Evolutionary conservation across 192 early-diverging fungal genomes (phyloP), one percentile per base, ranked within the genome.

Genomic region (Coemansia sp.): DNA sequence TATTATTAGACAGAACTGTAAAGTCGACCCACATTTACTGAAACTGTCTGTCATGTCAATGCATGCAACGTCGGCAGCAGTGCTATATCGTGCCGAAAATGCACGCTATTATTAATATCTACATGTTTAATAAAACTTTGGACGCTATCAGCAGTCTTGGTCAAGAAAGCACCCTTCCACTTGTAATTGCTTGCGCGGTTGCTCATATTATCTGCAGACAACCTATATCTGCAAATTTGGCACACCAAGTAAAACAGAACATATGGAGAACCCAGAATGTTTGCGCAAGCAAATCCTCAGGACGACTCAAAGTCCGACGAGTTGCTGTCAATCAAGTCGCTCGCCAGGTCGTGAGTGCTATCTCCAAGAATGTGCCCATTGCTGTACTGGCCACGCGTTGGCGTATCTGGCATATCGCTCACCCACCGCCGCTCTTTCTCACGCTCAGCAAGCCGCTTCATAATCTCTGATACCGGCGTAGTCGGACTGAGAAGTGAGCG

Each of bases 361-460:
- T 39, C 10, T n/a, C 32, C 37, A 19, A 58, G 14, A 25, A 29
- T 5, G 29, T 55, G 39, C 7, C 23, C 56, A n/a, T 10, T 60
- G 52, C 49, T 38, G 11, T 51, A 39, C 12, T n/a, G 45, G 32
- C 60, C 58, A 49, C 35, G 53, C 53, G 29, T 15, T 29, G 77
- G 77, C 35, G 77, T 74, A 43, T 80, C 77, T 29, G 77, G 77
- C 35, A 72, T 74, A 37, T 80, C 77, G 53, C 63, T 62, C 43
- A 81, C 70, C 79, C 79, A 81, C 25, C 70, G 65, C 37, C 79
- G 64, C 61, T 75, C 24, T 62, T 70, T 76, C 41, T 75, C 73
- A 15, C 79, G 73, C 73, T 76, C 70, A 2, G 73, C 79, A 60
- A 81, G 62, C 48, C 59, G 50, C 39, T 56, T 59, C 67, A 76